Percentiles rank a stretch among this genome's conserved stretches.
Evolutionary conservation across 2,329 filamentous ascomycete species (phyloP).

Genomic region (Xylaria sp.): DNA sequence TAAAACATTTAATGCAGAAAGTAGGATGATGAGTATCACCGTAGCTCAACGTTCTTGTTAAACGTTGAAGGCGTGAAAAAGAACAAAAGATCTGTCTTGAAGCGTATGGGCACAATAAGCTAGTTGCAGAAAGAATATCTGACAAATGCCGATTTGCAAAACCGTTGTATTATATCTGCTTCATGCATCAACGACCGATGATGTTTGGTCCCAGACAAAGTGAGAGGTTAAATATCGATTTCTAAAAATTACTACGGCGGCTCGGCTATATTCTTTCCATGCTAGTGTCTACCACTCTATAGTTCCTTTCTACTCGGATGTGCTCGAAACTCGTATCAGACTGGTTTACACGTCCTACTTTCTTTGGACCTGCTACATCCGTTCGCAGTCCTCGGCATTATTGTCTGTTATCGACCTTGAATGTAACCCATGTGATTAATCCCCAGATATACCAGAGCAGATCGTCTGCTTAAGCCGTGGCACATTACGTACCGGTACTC

Average conservation of each 20-base stretch:
- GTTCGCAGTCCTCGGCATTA: neutral
- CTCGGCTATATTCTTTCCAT: neutral
- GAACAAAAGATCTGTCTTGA: neutral
- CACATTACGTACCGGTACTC: constrained; percentile 4
- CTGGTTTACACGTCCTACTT: neutral
- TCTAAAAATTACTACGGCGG: neutral
- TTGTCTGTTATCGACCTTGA: neutral
- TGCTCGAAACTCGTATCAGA: neutral
- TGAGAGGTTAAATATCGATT: neutral
- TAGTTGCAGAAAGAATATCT: neutral
- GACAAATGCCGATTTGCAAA: neutral
- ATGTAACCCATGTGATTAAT: constrained; percentile 12
- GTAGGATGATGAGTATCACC: neutral
- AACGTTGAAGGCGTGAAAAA: neutral
- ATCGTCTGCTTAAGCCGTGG: constrained; percentile 1
- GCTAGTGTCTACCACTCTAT: neutral
- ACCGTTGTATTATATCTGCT: neutral
- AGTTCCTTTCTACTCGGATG: neutral
- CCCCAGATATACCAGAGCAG: neutral
- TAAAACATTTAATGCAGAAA: neutral
- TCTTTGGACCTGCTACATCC: neutral
- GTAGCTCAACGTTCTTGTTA: neutral
- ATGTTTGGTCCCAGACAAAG: neutral
- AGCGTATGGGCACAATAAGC: neutral
- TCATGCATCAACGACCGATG: neutral